Conservation (phyloP, 495 filamentous ascomycete genomes). For the Annulohypoxylon nitens region DNA sequence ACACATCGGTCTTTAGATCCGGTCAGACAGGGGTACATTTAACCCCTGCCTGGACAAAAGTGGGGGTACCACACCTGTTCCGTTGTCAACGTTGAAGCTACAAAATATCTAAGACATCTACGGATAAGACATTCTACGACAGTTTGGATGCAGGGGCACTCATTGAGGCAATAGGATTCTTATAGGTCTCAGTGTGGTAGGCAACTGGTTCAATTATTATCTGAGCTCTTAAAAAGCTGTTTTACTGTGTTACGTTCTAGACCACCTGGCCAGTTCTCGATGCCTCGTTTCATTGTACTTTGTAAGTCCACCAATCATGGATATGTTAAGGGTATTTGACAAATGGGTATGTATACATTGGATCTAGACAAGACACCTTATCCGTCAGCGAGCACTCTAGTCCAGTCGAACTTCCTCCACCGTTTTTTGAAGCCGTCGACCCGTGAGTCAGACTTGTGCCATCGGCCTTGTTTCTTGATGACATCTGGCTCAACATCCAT, state of each 20-base stretch:
- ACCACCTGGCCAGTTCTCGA: not conserved
- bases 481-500: slow-evolving; percentile 84
- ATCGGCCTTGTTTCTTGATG: slow-evolving; percentile 91
- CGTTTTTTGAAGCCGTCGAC: slow-evolving; percentile 83
- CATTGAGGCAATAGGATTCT: not conserved
- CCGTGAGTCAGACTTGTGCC: slow-evolving; percentile 80
- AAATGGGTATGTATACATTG: not conserved
- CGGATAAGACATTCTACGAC: not conserved
- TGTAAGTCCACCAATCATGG: not conserved
- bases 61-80: slow-evolving; percentile 8
- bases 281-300: not conserved
- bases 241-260: not conserved
- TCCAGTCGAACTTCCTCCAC: slow-evolving; percentile 98
- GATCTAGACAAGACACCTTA: slow-evolving; percentile 20
- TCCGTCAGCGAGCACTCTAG: slow-evolving; percentile 73
- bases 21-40: not conserved
- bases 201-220: not conserved
- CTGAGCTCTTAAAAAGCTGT: not conserved
- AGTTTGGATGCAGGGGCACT: not conserved
- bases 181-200: not conserved
- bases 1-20: not conserved
- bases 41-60: not conserved
- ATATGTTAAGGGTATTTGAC: not conserved
- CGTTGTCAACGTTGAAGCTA: not conserved
- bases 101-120: not conserved